Conservation (phyloP, 208 protist species). For the Phytomonas francai region DNA sequence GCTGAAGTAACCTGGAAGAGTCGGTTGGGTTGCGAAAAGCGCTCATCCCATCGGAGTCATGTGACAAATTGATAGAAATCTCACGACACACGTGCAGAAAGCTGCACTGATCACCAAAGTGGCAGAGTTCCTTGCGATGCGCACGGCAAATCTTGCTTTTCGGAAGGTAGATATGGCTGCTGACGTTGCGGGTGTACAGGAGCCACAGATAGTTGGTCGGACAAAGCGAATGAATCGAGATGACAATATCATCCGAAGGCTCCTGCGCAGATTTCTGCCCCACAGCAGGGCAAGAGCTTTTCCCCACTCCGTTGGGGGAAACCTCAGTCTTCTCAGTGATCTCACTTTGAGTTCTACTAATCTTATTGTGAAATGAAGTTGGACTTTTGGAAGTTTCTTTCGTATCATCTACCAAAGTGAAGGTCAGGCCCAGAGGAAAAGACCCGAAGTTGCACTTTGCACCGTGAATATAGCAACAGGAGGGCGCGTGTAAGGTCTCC, state of each 20-base stretch:
- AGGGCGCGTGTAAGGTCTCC: conserved; percentile 46
- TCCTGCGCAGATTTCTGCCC: conserved; percentile 4
- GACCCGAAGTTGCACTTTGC: conserved; percentile 57
- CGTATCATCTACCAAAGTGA: conserved; percentile 38
- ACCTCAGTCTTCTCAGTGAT: conserved; percentile 12
- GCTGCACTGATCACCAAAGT: conserved; percentile 80
- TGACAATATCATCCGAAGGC: conserved; percentile 13
- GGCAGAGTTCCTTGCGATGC: conserved; percentile 72
- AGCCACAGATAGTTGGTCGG: conserved; percentile 69
- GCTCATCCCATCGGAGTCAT: not conserved
- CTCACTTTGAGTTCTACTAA: conserved; percentile 11
- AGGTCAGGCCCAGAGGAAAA: conserved; percentile 54
- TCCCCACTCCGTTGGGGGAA: conserved; percentile 14
- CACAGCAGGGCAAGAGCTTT: conserved; percentile 6
- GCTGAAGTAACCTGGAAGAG: not conserved
- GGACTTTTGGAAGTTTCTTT: not conserved
- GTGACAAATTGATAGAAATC: conserved; percentile 9
- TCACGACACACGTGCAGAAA: conserved; percentile 80
- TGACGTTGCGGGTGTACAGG: conserved; percentile 36
- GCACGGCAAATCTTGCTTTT: conserved; percentile 61
- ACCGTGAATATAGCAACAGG: conserved; percentile 74
- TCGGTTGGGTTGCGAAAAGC: not conserved
- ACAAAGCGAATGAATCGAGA: conserved; percentile 56
- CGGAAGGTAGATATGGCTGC: conserved; percentile 34
- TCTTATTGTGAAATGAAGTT: no score